Conservation (phyloP, 768 basidiomycete genomes). For the Coprinopsis marcescibilis region DNA sequence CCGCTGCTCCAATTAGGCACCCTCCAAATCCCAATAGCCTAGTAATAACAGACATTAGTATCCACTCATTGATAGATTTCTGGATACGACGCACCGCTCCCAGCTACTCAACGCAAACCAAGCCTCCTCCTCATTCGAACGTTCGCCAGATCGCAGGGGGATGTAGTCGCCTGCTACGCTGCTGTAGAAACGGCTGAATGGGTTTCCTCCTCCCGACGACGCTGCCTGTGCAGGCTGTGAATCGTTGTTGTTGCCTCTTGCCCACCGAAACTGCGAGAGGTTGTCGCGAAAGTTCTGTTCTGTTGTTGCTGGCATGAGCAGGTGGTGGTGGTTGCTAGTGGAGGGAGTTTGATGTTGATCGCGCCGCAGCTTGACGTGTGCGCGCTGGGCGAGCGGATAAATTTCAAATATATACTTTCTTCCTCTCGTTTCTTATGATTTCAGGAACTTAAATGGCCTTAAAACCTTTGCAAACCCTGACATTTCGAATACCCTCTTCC, state of each 20-base stretch:
- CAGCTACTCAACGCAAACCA: conserved; percentile 90
- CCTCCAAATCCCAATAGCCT: conserved; percentile 89
- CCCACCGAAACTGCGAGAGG: conserved; percentile 86
- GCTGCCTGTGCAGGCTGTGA: conserved; percentile 42
- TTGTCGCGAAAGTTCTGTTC: conserved; percentile 72
- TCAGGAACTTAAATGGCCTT: too few species aligned
- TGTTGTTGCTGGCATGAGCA: conserved; percentile 19
- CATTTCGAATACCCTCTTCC: too few species aligned
- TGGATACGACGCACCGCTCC: conserved; percentile 63
- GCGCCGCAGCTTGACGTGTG: neutral
- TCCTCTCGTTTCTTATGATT: too few species aligned
- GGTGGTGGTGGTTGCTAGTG: neutral
- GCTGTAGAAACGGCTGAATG: conserved; percentile 85
- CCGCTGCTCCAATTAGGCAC: conserved; percentile 83
- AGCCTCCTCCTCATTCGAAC: conserved; percentile 92
- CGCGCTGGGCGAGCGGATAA: neutral
- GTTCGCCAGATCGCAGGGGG: conserved; percentile 75
- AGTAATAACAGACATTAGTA: neutral
- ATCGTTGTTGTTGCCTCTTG: conserved; percentile 65
- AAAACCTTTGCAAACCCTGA: too few species aligned
- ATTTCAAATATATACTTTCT: too few species aligned
- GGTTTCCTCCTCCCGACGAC: conserved; percentile 40
- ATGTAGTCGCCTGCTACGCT: conserved; percentile 84
- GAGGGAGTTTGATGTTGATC: neutral
- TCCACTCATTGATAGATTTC: neutral